Conservation (phyloP, 2,329 filamentous ascomycete species). For the Beauveria varroae region DNA sequence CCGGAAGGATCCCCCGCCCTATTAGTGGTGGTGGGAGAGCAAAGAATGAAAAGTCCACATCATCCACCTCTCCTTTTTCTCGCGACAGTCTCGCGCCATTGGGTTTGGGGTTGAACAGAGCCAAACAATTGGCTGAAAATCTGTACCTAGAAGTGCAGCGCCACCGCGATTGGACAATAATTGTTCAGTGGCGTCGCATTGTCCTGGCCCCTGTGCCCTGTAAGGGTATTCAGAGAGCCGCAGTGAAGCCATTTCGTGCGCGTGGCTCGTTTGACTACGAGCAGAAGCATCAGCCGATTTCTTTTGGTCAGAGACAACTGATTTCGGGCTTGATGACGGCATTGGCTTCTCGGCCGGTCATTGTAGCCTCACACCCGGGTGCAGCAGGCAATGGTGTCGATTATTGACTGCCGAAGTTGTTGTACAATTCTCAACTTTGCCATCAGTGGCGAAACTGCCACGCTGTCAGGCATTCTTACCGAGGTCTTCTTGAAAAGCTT, state of each 20-base stretch:
- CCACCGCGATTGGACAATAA: background rate
- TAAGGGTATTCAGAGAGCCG: background rate
- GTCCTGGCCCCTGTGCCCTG: conserved; percentile 3
- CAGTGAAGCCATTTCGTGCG: background rate
- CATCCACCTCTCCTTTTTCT: background rate
- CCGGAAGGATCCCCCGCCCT: background rate
- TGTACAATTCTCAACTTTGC: background rate
- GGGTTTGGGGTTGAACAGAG: background rate
- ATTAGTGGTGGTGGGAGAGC: background rate
- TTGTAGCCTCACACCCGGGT: conserved; percentile 4
- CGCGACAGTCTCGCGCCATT: background rate
- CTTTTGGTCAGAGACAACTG: background rate
- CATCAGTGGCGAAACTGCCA: conserved; percentile 5
- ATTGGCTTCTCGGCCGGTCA: background rate
- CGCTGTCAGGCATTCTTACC: conserved; percentile 2
- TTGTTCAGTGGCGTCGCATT: background rate
- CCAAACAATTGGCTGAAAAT: conserved; percentile 5
- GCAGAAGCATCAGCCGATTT: background rate
- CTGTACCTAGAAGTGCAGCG: background rate
- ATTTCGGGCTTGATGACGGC: background rate
- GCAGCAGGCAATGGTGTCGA: background rate
- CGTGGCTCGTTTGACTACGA: background rate
- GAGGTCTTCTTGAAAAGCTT: background rate
- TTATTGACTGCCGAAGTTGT: background rate
- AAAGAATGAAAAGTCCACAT: background rate